Evolutionary conservation across 2,329 filamentous ascomycete genomes (phyloP).

Genomic region (Microdochium bolleyi): DNA sequence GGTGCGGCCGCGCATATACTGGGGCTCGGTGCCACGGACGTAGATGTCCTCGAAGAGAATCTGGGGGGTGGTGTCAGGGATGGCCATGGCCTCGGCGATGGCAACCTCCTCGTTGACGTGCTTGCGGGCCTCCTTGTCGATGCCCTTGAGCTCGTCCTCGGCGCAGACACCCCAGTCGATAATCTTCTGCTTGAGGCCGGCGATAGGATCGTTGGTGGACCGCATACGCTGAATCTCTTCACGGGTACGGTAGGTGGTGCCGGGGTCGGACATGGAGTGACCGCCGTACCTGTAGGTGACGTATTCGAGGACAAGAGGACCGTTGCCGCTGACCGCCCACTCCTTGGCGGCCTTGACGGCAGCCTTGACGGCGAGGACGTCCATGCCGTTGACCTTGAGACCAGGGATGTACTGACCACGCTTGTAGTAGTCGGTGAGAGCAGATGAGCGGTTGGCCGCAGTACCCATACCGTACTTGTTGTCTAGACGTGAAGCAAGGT

Average conservation of each 20-base stretch:
- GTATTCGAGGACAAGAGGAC: conserved; percentile 94
- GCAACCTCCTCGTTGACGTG: conserved; percentile 87
- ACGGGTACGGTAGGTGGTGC: conserved; percentile 97
- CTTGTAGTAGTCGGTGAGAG: conserved; percentile 99
- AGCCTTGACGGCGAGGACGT: conserved; percentile 94
- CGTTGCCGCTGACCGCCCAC: conserved; percentile 74
- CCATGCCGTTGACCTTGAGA: conserved; percentile 99
- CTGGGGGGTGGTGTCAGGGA: conserved; percentile 68
- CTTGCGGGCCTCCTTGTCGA: conserved; percentile 88
- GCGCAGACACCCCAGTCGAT: conserved; percentile 87
- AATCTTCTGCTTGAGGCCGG: conserved; percentile 95
- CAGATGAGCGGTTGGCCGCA: conserved; percentile 85
- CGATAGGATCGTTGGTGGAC: conserved; percentile 96
- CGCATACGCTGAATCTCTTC: conserved; percentile 99
- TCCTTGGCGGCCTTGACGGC: conserved; percentile 92
- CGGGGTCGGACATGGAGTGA: conserved; percentile 99
- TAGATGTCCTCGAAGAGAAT: conserved; percentile 97
- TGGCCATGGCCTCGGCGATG: conserved; percentile 78
- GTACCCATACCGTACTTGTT: conserved; percentile 99
- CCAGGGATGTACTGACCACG: conserved; percentile 99
- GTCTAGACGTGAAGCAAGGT: conserved; percentile 46
- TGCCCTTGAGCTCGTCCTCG: conserved; percentile 91
- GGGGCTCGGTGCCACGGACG: conserved; percentile 77
- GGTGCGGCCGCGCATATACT: conserved; percentile 79
- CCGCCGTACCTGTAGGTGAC: conserved; percentile 99